Evolutionary conservation across 2,329 filamentous ascomycete species (phyloP).

Genomic region (Botrytis hyacinthi): DNA sequence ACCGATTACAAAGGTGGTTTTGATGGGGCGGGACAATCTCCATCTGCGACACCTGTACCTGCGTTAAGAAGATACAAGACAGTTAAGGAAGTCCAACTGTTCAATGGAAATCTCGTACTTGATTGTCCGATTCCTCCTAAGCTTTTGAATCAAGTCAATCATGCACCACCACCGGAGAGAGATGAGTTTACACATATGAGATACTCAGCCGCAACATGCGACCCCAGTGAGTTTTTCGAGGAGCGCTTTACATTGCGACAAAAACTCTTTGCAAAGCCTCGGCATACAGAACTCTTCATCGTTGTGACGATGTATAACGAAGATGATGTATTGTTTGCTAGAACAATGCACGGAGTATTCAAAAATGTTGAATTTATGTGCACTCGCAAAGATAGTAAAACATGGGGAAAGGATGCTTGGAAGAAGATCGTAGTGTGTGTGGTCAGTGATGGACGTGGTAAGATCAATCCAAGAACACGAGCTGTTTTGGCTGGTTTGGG

Average conservation of each 20-base stretch:
- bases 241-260: constrained; percentile 91
- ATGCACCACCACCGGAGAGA: constrained; percentile 60
- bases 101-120: constrained; percentile 93
- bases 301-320: constrained; percentile 99
- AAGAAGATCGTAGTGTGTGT: constrained; percentile 99
- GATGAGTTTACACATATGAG: constrained; percentile 91
- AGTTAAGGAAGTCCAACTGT: constrained; percentile 96
- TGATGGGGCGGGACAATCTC: constrained; percentile 41
- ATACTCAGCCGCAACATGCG: constrained; percentile 92
- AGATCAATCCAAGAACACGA: constrained; percentile 88
- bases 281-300: constrained; percentile 94
- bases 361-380: constrained; percentile 98
- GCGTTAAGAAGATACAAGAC: constrained; percentile 91
- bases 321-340: constrained; percentile 91
- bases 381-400: constrained; percentile 84
- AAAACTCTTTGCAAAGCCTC: constrained; percentile 75
- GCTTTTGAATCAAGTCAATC: constrained; percentile 59
- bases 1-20: constrained; percentile 45
- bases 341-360: constrained; percentile 98
- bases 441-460: constrained; percentile 89
- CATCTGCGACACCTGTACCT: constrained; percentile 54
- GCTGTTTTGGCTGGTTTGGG: constrained; percentile 96
- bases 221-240: constrained; percentile 88
- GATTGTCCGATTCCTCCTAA: constrained; percentile 93
- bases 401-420: constrained; percentile 96